phyloP scores from a whole-genome alignment of 495 filamentous ascomycete species.

The Penicillium angulare region DNA sequence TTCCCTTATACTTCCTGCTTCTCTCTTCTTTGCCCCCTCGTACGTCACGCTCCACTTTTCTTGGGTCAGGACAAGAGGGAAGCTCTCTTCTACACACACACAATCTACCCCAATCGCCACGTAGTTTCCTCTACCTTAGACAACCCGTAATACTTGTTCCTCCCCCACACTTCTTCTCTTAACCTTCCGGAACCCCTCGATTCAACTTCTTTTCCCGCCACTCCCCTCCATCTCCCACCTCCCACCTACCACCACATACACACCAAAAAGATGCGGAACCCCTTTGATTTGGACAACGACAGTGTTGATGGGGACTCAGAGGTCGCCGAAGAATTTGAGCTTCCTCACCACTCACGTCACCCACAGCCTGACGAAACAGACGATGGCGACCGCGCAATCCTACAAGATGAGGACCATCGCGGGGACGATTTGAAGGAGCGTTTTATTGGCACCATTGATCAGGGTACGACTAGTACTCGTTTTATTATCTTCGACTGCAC shows the following conservation, averaged over 20 bases:
- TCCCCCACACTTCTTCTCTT: conserved; percentile 6
- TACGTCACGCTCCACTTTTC: conserved; percentile 36
- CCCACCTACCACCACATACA: neutral
- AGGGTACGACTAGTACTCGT: conserved; percentile 89
- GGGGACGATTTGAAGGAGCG: conserved; percentile 39
- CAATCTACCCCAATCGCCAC: no score
- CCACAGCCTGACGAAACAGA: conserved; percentile 26
- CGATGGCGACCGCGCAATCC: conserved; percentile 41
- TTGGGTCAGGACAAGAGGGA: no score
- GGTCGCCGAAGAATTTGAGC: conserved; percentile 22
- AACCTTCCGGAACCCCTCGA: no score
- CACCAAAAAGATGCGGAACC: conserved; percentile 37
- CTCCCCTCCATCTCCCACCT: neutral
- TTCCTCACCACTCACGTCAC: conserved; percentile 24
- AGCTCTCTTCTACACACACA: conserved; percentile 12
- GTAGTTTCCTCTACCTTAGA: conserved; percentile 10
- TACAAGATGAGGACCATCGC: conserved; percentile 38
- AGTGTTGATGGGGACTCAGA: conserved; percentile 35
- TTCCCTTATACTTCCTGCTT: neutral
- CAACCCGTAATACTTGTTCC: conserved; percentile 14
- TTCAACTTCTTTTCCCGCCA: no score
- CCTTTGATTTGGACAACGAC: conserved; percentile 41
- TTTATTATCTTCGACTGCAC: conserved; percentile 87
- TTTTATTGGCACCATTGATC: conserved; percentile 78
- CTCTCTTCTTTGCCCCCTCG: conserved; percentile 8